A percentile compares a stretch with the other conserved stretches of the same genome.
These are phyloP conservation scores for Sophora flavescens DNA, from an alignment of 306 rosid genomes.

Conservation along the genomic window DNA sequence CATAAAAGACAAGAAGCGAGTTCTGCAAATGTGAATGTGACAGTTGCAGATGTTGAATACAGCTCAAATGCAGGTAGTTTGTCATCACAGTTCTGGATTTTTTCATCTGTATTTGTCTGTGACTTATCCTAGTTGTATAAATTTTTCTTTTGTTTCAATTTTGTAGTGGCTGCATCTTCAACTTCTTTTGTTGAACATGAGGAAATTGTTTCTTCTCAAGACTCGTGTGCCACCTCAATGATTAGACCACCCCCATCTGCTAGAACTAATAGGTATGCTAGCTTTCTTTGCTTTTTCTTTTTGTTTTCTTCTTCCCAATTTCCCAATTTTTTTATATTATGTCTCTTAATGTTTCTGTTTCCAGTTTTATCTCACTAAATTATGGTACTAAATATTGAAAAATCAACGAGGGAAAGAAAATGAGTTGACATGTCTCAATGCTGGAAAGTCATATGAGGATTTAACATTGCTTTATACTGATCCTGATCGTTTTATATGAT, in stretches of 20 bases:
- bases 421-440: neutral
- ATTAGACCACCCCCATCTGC: constrained; percentile 58
- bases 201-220: constrained; percentile 75
- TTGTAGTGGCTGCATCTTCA: constrained; percentile 63
- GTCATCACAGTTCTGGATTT: constrained; percentile 30
- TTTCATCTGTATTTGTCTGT: constrained; percentile 9
- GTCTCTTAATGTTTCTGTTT: constrained; percentile 7
- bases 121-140: constrained; percentile 23
- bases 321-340: neutral
- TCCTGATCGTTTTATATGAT: neutral
- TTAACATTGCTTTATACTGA: constrained; percentile 10
- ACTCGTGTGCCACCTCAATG: constrained; percentile 61
- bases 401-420: neutral
- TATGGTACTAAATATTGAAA: constrained; percentile 15
- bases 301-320: too few relatives aligned
- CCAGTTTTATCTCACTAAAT: constrained; percentile 37
- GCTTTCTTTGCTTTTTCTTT: constrained; percentile 17
- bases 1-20: constrained; percentile 72
- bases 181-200: constrained; percentile 68
- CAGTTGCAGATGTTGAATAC: constrained; percentile 59
- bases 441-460: neutral
- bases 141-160: constrained; percentile 41
- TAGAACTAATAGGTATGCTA: constrained; percentile 72
- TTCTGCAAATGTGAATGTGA: constrained; percentile 60
- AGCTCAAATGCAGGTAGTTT: constrained; percentile 73